These are phyloP conservation scores for Polyporus tsugae DNA, from an alignment of 1,284 basidiomycete genomes.

Conservation along the genomic window DNA sequence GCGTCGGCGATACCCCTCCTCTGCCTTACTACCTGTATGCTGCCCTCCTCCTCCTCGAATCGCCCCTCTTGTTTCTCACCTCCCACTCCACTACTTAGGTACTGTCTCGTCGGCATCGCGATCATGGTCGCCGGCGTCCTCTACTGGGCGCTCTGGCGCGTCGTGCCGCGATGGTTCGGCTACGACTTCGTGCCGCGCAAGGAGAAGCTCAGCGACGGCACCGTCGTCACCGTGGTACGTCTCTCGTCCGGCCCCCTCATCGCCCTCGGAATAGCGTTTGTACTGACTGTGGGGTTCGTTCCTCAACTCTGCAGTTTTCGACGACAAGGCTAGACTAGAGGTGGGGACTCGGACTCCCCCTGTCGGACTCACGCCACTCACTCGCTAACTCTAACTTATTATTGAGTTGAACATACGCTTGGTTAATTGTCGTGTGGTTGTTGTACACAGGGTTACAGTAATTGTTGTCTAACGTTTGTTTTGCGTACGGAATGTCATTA, in stretches of 20 bases:
- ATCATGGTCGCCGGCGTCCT: constrained; percentile 54
- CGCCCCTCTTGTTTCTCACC: not conserved
- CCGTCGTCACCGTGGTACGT: constrained; percentile 61
- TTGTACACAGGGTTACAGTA: too few relatives aligned
- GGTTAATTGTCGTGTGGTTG: too few relatives aligned
- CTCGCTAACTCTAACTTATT: too few relatives aligned
- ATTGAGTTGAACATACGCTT: too few relatives aligned
- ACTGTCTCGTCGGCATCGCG: constrained; percentile 63
- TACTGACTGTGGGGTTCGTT: not conserved
- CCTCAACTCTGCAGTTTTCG: constrained; percentile 26
- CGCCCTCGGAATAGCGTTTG: not conserved
- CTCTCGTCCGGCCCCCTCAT: not conserved
- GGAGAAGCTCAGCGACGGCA: constrained; percentile 61
- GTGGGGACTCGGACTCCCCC: too few relatives aligned
- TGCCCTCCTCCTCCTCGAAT: not conserved
- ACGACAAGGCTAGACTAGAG: constrained; percentile 24
- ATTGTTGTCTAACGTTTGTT: too few relatives aligned
- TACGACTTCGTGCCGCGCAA: constrained; percentile 59
- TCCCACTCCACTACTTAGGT: constrained; percentile 48
- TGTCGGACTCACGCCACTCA: too few relatives aligned
- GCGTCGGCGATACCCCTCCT: constrained; percentile 65
- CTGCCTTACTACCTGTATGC: constrained; percentile 65
- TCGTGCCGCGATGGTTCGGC: constrained; percentile 57
- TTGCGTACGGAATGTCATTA: too few relatives aligned
- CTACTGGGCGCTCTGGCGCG: constrained; percentile 65